phyloP scores from a whole-genome alignment of 2,329 filamentous ascomycete species.

The Fusarium udum region DNA sequence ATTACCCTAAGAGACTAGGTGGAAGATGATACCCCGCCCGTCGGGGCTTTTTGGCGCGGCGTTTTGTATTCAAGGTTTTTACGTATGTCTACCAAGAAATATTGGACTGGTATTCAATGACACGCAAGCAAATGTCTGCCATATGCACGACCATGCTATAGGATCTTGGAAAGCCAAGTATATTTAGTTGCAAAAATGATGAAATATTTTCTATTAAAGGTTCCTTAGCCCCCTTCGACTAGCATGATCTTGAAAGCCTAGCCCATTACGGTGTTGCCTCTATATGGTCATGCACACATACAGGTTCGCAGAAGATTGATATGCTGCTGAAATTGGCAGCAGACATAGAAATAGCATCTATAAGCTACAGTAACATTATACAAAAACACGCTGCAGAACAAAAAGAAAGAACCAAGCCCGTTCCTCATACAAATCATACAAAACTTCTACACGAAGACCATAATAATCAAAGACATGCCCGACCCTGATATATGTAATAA shows the following conservation, averaged over 20 bases:
- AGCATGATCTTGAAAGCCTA: background rate
- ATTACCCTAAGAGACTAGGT: constrained; percentile 31
- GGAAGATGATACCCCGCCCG: constrained; percentile 42
- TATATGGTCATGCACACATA: background rate
- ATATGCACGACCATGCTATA: background rate
- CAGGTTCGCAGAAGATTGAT: background rate
- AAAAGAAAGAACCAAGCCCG: constrained; percentile 17
- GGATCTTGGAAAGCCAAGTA: constrained; percentile 2
- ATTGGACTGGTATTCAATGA: background rate
- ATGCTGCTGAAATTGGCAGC: background rate
- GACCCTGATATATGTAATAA: constrained; percentile 14
- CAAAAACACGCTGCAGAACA: constrained; percentile 24
- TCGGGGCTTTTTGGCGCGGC: constrained; percentile 42
- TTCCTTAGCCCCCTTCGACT: background rate
- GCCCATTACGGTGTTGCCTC: background rate
- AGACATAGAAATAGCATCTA: background rate
- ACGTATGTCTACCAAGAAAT: constrained; percentile 5
- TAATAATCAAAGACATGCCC: background rate
- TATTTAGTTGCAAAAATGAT: background rate
- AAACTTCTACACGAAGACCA: constrained; percentile 3
- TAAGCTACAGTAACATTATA: background rate
- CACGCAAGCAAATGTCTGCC: background rate
- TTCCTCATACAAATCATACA: constrained; percentile 24
- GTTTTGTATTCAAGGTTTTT: constrained; percentile 38
- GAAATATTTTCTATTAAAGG: background rate